These are phyloP conservation scores for Chlamydomonas schloesseri DNA, from an alignment of 139 green algal genomes.

Conservation along the genomic window DNA sequence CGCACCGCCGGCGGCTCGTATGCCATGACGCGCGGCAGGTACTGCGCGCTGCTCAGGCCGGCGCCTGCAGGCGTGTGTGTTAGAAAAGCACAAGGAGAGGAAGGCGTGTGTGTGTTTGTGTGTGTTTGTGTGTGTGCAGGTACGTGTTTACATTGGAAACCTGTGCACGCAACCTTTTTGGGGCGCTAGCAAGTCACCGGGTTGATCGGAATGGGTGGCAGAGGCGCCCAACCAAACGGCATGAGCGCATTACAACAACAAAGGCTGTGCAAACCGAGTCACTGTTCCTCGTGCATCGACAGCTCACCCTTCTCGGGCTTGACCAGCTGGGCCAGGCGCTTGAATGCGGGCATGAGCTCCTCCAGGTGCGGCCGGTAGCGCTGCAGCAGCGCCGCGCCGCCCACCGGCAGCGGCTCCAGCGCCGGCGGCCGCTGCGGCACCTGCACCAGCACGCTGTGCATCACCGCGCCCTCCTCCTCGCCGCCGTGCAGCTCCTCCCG, in stretches of 20 bases:
- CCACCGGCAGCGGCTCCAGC: constrained; percentile 47
- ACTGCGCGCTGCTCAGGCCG: constrained; percentile 40
- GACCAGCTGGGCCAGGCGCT: constrained; percentile 27
- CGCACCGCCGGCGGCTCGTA: constrained; percentile 50
- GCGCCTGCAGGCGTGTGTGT: neutral
- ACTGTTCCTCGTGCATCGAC: too few relatives aligned
- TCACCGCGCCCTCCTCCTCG: constrained; percentile 31
- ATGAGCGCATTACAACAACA: too few relatives aligned
- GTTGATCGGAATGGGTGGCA: too few relatives aligned
- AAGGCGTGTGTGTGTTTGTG: too few relatives aligned
- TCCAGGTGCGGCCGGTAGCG: constrained; percentile 35
- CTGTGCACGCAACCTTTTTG: too few relatives aligned
- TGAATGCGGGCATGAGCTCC: constrained; percentile 52
- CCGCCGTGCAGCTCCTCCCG: constrained; percentile 22
- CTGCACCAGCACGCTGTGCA: constrained; percentile 36
- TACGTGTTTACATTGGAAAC: too few relatives aligned
- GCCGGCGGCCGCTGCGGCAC: neutral
- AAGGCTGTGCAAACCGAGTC: too few relatives aligned
- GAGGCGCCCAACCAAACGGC: too few relatives aligned
- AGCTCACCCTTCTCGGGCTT: constrained; percentile 3
- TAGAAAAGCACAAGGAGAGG: too few relatives aligned
- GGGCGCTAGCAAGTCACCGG: too few relatives aligned
- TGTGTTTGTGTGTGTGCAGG: too few relatives aligned
- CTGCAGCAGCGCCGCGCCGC: constrained; percentile 41
- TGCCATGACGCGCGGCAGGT: constrained; percentile 49